Conservation (phyloP, 2,329 filamentous ascomycete species). For the Cladophialophora yegresii region DNA sequence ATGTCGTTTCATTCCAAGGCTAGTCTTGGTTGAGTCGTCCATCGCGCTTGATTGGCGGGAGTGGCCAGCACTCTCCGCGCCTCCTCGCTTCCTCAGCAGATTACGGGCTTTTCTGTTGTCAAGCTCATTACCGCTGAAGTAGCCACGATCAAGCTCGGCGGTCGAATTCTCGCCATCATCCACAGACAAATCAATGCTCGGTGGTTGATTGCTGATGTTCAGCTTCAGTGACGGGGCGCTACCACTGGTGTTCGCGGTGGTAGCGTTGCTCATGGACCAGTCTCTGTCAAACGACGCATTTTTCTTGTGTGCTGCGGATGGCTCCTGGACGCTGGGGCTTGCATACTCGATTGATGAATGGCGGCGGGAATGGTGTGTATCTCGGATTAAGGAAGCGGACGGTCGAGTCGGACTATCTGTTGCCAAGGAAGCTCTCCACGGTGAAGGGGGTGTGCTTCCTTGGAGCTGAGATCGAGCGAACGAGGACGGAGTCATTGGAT, state of each 20-base stretch:
- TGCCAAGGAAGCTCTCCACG: slow-evolving; percentile 47
- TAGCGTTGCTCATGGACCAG: slow-evolving; percentile 56
- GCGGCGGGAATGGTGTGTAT: slow-evolving; percentile 78
- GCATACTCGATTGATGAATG: slow-evolving; percentile 84
- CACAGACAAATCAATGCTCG: slow-evolving; percentile 19
- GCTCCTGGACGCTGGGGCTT: slow-evolving; percentile 38
- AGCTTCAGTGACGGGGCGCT: slow-evolving; percentile 29
- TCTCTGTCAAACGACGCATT: slow-evolving; percentile 61
- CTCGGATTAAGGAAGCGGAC: slow-evolving; percentile 78
- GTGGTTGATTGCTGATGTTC: slow-evolving; percentile 37
- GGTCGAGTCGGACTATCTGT: slow-evolving; percentile 56
- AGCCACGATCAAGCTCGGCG: slow-evolving; percentile 77
- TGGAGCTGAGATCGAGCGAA: slow-evolving; percentile 34
- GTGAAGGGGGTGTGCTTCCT: slow-evolving; percentile 48
- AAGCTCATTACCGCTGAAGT: slow-evolving; percentile 86
- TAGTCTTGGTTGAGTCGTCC: slow-evolving; percentile 70
- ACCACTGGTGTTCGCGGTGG: slow-evolving; percentile 40
- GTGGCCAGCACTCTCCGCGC: slow-evolving; percentile 49
- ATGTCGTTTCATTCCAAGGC: slow-evolving; percentile 68
- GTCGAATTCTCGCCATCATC: slow-evolving; percentile 42
- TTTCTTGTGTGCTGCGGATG: slow-evolving; percentile 51
- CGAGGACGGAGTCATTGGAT: slow-evolving; percentile 37
- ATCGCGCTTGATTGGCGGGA: slow-evolving; percentile 74
- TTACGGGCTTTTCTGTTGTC: slow-evolving; percentile 72
- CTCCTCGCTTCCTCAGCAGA: slow-evolving; percentile 72